Evolutionary conservation across 1,284 basidiomycete species (phyloP), one percentile per base, ranked within the genome.

Genomic region (Paramarasmius palmivorus): DNA sequence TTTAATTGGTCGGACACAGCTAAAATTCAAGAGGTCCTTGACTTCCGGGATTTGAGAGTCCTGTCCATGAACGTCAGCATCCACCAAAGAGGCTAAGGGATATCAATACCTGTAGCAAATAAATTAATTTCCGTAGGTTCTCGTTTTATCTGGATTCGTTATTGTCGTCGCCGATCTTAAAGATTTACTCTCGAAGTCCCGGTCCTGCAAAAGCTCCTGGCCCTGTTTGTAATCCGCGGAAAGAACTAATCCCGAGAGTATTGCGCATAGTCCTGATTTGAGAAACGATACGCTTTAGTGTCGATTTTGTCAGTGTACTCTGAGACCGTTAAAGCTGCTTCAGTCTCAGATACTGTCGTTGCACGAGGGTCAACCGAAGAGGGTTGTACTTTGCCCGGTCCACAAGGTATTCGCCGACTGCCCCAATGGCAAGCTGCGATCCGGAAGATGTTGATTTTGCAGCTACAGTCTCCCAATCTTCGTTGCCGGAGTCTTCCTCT

Each of bases 271-370:
- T 63, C 36, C 87, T 81, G 59, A 92, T 91, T 63, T 92, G 90
- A 47, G 86, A 77, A 2, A 92, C 90, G 44, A 92, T 90, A 8
- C 90, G 82, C 65, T 90, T 91, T 20, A 39, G 85, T 88, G 68
- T 92, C 89, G 36, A 91, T 90, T 65, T 89, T 90, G 75, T 92
- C 90, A 25, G 90, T 92, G 65, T 92, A 92, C 66, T 92, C 90
- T 6, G 86, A 90, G 20, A 92, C 90, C 46, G 79, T 81, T 32
- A 90, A 77, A 1, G 90, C 90, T 5, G 89, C 89, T 54, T 92
- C 4, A 92, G 78, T 23, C 90, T 84, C 49, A 92, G 83, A 65
- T 76, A 88, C 68, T 92, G 92, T 56, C 90, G 85, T 68, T 92
- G 90, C 37, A 63, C 60, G 29, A 90, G 71, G 0, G 83, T 84